Conservation (phyloP, 1,284 basidiomycete species). For the Ganoderma lingzhi region DNA sequence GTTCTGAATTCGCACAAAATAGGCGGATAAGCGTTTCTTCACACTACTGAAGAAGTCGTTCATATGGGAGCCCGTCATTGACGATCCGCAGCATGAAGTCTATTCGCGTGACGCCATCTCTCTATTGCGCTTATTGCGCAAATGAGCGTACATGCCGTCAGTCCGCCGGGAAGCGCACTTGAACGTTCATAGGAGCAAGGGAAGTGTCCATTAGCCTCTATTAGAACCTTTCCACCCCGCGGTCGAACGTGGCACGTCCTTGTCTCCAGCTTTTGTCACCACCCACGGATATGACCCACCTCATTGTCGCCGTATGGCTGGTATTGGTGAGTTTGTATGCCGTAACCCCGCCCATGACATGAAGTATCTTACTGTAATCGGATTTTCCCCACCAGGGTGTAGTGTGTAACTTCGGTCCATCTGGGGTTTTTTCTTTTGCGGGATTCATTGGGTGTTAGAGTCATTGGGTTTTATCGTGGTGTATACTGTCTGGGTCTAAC, state of each 20-base stretch:
- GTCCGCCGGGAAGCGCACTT: not conserved
- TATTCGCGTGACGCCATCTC: conserved; percentile 52
- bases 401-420: not conserved
- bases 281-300: not conserved
- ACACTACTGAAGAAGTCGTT: conserved; percentile 84
- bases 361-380: not conserved
- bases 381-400: not conserved
- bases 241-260: not conserved
- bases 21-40: conserved; percentile 95
- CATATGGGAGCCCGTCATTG: conserved; percentile 72
- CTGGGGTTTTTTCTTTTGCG: not conserved
- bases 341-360: not conserved
- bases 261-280: not conserved
- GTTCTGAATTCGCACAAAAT: conserved; percentile 8
- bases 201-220: not conserved
- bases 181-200: not conserved
- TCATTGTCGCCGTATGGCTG: not conserved
- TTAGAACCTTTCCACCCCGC: not conserved
- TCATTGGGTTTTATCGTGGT: not conserved
- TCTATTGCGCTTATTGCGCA: conserved; percentile 44
- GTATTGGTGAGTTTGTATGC: not conserved
- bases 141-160: conserved; percentile 12
- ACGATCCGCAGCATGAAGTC: conserved; percentile 47
- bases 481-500: not conserved
- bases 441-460: not conserved